Evolutionary conservation across 208 protist genomes (phyloP), one percentile per base, ranked within the genome.

Genomic region (Wallacemonas collosoma): DNA sequence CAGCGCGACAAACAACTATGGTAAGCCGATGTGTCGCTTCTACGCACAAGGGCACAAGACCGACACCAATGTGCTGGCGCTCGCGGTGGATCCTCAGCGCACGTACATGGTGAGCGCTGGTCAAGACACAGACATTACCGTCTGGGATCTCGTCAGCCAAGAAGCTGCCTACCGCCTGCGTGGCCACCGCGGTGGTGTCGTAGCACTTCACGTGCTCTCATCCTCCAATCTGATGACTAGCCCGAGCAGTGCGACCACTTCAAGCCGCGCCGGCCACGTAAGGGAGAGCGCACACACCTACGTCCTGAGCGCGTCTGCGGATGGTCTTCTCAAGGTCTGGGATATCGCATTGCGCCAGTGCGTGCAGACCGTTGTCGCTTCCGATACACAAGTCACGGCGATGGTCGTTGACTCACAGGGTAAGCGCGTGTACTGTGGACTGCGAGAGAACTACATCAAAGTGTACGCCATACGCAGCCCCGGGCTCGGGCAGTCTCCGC

Each of bases 81-180:
- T 98, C n/a, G 83, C 83, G 12, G 76, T 93, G n/a, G 80, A 81
- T 56, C 56, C 43, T 1, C 61, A 79, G 40, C 86, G 88, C 51
- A 65, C 72, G 1, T 75, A 67, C 12, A 61, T 97, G 38, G 97
- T 93, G 47, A 98, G 94, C 36, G 98, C 95, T 12, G 89, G 90
- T 1, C 86, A 93, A 43, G 99, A 99, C 83, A 99, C 98, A 3
- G 97, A 99, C 73, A 87, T 99, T 57, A 98, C 99, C 7, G 87
- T 99, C 11, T 99, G 98, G 98, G 99, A 99, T 80, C 73, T 99
- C 26, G 78, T 84, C 11, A 82, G 80, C 11, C 78, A 93, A 61
- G 90, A 96, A 75, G 64, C 90, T 1, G 48, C 75, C 6, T 97
- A 86, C 73, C 88, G 93, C 12, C 83, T 98, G 40, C 82, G 88